Evolutionary conservation across 371 early-diverging fungal species (phyloP), one percentile per base, ranked within the genome.

Genomic region (Blakeslea trispora): DNA sequence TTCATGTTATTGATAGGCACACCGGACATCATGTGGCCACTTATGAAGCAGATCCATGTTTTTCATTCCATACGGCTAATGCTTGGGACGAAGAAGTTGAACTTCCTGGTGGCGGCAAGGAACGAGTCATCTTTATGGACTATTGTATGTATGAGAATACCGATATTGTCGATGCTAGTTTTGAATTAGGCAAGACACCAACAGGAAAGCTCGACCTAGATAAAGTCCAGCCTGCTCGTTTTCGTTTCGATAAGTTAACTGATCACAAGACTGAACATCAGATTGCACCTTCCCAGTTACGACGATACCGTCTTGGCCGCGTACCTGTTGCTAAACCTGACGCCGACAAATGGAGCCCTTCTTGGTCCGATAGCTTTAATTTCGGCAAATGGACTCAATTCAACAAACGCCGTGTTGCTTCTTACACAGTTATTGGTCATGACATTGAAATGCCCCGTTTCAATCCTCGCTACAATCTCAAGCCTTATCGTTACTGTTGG

Each of bases 381-480:
- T 35, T 65, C 1, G 52, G 46, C 9, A 60, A 61, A 7, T 56
- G 69, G 42, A 57, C 61, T 0, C 56, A 60, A 15, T 71, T 58
- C 59, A 72, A 75, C 35, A 62, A 69, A 23, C 71, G 75, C 13
- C 73, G 75, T 13, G 68, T 71, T 8, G 80, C 80, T 1, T 69
- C 75, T 9, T 79, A 76, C 46, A 45, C 43, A 5, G 69, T 74
- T 0, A 55, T 79, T 15, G 80, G 73, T 15, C 53, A 64, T 53
- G 82, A 83, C 64, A 63, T 85, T 28, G 87, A 89, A 58, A 59
- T 86, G 24, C 84, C 87, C 19, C 60, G 82, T 0, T 81, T 87
- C 57, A 85, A 85, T 60, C 81, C 83, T 18, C 51, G 47, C 0
- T 71, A 57, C 37, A 74, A 72, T 40, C 53, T 81, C 24, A 54